These are phyloP conservation scores for Leccinellum rugosiceps DNA, from an alignment of 768 basidiomycete species.

Conservation along the genomic window DNA sequence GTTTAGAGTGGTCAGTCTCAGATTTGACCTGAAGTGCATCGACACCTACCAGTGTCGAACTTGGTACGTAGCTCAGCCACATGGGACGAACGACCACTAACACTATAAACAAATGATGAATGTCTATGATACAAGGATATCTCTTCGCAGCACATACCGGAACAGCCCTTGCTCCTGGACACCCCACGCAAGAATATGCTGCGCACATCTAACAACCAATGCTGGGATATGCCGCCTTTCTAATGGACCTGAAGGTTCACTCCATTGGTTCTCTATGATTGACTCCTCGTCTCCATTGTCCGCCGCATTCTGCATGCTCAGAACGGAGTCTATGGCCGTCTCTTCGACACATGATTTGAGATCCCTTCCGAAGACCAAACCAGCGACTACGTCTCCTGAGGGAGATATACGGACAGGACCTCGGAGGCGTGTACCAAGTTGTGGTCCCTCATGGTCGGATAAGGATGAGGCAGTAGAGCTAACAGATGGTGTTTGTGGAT, in stretches of 20 bases:
- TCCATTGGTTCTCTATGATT: constrained; percentile 5
- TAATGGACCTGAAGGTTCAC: constrained; percentile 29
- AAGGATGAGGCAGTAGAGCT: constrained; percentile 49
- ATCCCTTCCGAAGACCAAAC: constrained; percentile 66
- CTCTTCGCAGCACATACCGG: constrained; percentile 48
- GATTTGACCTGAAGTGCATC: background rate
- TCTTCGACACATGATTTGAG: constrained; percentile 53
- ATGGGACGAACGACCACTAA: constrained; percentile 82
- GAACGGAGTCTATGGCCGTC: constrained; percentile 44
- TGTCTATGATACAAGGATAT: background rate
- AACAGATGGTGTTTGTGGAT: constrained; percentile 60
- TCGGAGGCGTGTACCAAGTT: constrained; percentile 55
- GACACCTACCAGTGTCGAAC: constrained; percentile 69
- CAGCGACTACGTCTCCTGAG: constrained; percentile 37
- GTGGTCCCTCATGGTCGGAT: constrained; percentile 48
- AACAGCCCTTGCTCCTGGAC: constrained; percentile 85
- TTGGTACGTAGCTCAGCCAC: constrained; percentile 69
- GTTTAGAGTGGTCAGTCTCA: constrained; percentile 9
- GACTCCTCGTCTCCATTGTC: background rate
- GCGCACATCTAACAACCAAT: constrained; percentile 75
- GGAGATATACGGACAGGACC: constrained; percentile 42
- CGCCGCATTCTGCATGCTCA: constrained; percentile 4
- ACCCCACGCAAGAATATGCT: constrained; percentile 81
- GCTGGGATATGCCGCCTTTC: constrained; percentile 64
- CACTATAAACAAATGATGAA: constrained; percentile 40